phyloP scores from a whole-genome alignment of 257 asterid species.

The Rauvolfia tetraphylla region DNA sequence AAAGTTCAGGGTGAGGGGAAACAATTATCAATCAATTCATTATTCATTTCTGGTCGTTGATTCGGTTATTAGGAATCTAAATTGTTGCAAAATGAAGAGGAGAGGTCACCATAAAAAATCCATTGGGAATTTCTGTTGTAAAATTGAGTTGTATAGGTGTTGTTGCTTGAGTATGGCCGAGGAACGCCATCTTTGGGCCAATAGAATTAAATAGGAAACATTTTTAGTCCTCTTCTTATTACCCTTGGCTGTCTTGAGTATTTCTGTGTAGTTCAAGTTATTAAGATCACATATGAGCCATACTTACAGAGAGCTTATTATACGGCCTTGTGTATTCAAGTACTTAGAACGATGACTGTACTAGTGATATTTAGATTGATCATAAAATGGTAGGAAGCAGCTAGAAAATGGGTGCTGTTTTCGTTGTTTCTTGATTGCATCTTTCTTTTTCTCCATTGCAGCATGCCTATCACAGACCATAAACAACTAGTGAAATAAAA shows the following conservation, averaged over 20 bases:
- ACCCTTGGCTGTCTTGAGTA: background rate
- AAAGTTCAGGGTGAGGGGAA: conserved; percentile 54
- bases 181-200: conserved; percentile 26
- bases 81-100: conserved; percentile 10
- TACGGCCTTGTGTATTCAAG: conserved; percentile 20
- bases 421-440: background rate
- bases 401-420: background rate
- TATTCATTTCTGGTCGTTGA: conserved; percentile 72
- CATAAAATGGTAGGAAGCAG: background rate
- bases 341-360: background rate
- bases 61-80: conserved; percentile 6
- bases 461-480: background rate
- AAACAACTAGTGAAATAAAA: background rate
- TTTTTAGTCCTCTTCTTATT: conserved; percentile 9
- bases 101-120: conserved; percentile 16
- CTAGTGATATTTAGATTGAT: background rate
- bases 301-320: conserved; percentile 11
- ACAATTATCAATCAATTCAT: conserved; percentile 54
- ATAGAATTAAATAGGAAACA: conserved; percentile 32
- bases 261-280: conserved; percentile 17
- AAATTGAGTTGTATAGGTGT: conserved; percentile 43
- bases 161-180: conserved; percentile 15
- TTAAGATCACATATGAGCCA: conserved; percentile 3
- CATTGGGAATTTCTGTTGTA: conserved; percentile 26
- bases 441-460: background rate